Evolutionary conservation across 441 rosid genomes (phyloP), one percentile per base, ranked within the genome.

Genomic region (Pelargonium fulgidum): DNA sequence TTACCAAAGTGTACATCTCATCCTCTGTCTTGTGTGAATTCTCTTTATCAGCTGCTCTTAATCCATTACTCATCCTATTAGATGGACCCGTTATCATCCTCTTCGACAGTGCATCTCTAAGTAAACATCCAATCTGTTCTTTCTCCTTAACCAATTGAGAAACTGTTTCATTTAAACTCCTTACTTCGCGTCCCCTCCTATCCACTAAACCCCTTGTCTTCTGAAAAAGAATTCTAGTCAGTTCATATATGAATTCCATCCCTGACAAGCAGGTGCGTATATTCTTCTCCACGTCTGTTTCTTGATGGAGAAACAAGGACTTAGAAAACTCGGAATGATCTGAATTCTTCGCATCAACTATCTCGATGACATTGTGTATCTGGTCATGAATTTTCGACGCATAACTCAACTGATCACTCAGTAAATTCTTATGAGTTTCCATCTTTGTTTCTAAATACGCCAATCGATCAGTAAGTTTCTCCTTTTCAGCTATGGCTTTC

Each of bases 181-280:
- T 86, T 72, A 85, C 68, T 77, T 89, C 86, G 39, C 26, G 76
- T 70, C 68, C 85, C 77, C 82, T 93, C 80, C 85, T 85, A 72
- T 84, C 88, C 44, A 88, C 76, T 66, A 85, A 73, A 84, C 76
- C 81, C 74, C 73, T 81, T 50, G 87, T 71, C 80, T 87, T 87
- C 73, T 70, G 83, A 75, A 74, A 77, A 73, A 86, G 83, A 67
- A 88, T 83, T 78, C 81, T 79, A 8, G 82, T 77, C 58, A 94
- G 76, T 78, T 91, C 88, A 20, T 80, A 74, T 59, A 91, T 82
- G 48, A 96, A 94, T 67, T 91, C 97, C 97, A 85, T 83, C 72
- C 97, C 96, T 0, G 97, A 96, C 74, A 88, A 76, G 29, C 90
- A 88, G 66, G 96, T 96, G 50, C 92, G 90, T 33, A 88, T 71